Evolutionary conservation across 2,329 filamentous ascomycete species (phyloP), one percentile per base, ranked within the genome.

Genomic region (Penicillium sp.): DNA sequence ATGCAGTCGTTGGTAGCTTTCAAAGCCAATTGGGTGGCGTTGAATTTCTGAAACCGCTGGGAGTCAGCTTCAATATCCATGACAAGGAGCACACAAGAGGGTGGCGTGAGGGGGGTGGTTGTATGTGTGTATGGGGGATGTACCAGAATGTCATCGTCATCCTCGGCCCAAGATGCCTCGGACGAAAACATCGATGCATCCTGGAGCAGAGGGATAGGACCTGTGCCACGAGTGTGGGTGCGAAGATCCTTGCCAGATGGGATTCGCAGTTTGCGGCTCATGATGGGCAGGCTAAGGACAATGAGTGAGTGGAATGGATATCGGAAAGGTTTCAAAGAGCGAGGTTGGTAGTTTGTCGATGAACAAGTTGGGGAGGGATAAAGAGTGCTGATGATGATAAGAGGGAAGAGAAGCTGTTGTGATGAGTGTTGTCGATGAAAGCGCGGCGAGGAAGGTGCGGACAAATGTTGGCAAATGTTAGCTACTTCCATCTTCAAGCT

Each of bases 1-100:
- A 69, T 57, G 25, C 57, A 42, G n/a, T 62, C 44, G 44, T 69
- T 68, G 47, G 54, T 60, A 10, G 42, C 46, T 24, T 62, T 45
- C 13, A 69, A 53, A 4, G 60, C 56, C 12, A 39, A 49, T 13
- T 64, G 53, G 15, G 57, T 48, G 8, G 47, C 42, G 24, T 53
- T 35, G 33, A 20, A 12, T 20, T 10, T 12, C 15, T 37, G 18
- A 37, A 18, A 1, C 33, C 2, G 6, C 10, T 37, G 8, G 1
- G 33, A 8, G 33, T 37, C 9, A 37, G 33, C n/a, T 37, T 20
- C 8, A 20, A 12, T 12, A 4, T 9, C 15, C 33, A 37, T 37
- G 15, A 37, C 5, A 15, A 9, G 18, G 8, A 35, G 37, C 37
- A 25, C 10, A 24, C n/a, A 3, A 23, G 15, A 18, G 1, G 15